Evolutionary conservation across 768 basidiomycete species (phyloP), one percentile per base, ranked within the genome.

Genomic region (Thelephora ganbajun): DNA sequence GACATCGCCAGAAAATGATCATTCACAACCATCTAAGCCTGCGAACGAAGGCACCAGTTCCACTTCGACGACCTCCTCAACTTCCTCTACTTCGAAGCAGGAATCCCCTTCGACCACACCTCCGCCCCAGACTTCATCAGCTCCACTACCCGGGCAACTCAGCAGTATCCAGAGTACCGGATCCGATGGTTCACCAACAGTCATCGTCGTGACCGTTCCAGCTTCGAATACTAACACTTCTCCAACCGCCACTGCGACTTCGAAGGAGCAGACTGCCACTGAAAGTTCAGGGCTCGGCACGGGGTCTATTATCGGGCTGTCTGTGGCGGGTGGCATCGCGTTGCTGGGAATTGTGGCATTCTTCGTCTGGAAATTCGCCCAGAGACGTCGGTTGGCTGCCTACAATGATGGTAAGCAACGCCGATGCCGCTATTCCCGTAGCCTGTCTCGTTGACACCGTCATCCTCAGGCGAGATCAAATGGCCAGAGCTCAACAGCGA

Each of bases 351-450:
- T 91, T 46, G 63, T 80, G 45, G 77, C 68, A 13, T 91, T 91
- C 67, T 74, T 88, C 53, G 66, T 85, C 34, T 91, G 89, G 88
- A 91, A 91, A 63, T 76, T 88, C 58, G 84, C 83, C 2, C 72
- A 82, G 57, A 91, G 89, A 61, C 80, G 82, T 49, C 77, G 80
- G 58, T 52, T 68, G 20, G 61, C 60, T 46, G 76, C 81, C 55
- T 86, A 84, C 56, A 83, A 89, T 56, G 83, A 86, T 65, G 79
- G 87, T 87, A 62, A 56, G 83, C 75, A 35, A 20, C 41, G 35
- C 14, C 16, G 26, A 9, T 30, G 26, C 43, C 41, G 43, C 33
- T 45, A 22, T 43, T 48, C 48, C 43, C 36, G 13, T 48, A 44
- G 42, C 6, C 45, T 49, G 18, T 49, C n/a, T 48, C 46, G 14